Evolutionary conservation across 768 basidiomycete species (phyloP), one percentile per base, ranked within the genome.

Genomic region (Phlegmacium glaucopus): DNA sequence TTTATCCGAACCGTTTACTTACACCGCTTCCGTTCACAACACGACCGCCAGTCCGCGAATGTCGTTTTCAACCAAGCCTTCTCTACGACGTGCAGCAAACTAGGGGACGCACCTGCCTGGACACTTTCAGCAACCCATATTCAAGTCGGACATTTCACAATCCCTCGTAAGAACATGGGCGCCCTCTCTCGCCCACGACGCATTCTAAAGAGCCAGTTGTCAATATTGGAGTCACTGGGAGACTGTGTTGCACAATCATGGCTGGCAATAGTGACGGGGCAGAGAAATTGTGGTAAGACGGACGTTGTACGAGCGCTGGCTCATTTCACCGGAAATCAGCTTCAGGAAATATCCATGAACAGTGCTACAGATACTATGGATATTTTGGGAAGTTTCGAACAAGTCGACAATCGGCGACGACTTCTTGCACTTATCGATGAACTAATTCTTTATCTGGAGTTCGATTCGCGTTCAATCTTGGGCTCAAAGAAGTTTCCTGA

Each of bases 311-410:
- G 83, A 46, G 70, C 77, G 4, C 62, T 94, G 37, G 91, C 94
- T 28, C 67, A 79, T 43, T 67, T 84, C 30, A 79, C 80, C 28
- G 95, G 96, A 18, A 76, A 80, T 42, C 38, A 63, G 17, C 75
- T 97, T 1, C 74, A 73, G 16, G 90, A 92, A 62, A 76, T 96
- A 39, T 73, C 82, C 13, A 72, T 97, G 60, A 94, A 89, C 62
- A 85, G 78, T 48, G 85, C 90, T 6, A 93, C 90, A 2, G 96
- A 99, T 62, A 90, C 94, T 1, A 84, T 85, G 64, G 96, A 99
- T 65, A 84, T 99, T 28, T 70, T 99, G 37, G 96, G 96, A 28
- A 87, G 90, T 62, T 98, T 97, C 60, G 96, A 99, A 66, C 95
- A 98, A 67, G 81, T 86, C 22, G 88, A 93, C 61, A 45, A 61